Percentiles rank a stretch among this genome's conserved stretches.
Evolutionary conservation across 768 basidiomycete species (phyloP).

Genomic region (Pisolithus microcarpus): DNA sequence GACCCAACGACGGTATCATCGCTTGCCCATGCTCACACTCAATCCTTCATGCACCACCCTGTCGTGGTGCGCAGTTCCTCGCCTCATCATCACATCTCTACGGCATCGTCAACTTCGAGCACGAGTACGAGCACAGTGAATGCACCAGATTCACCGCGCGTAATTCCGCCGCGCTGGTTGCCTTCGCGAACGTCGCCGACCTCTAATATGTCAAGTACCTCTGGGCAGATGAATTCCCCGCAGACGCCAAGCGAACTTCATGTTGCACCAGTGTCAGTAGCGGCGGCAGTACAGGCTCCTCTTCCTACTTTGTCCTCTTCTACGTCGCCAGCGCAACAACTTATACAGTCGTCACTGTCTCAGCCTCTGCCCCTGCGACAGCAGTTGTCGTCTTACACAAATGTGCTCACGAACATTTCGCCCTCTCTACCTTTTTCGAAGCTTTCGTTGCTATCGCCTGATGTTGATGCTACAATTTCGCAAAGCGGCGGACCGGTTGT

Average conservation of each 20-base stretch:
- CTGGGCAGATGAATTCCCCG: background rate
- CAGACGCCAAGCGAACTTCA: conserved; percentile 6
- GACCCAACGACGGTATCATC: conserved; percentile 35
- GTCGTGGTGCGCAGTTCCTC: conserved; percentile 8
- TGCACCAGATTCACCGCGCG: conserved; percentile 6
- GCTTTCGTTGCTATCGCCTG: conserved; percentile 39
- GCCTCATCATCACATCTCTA: conserved; percentile 6
- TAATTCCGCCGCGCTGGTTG: conserved; percentile 6
- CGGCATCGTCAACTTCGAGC: background rate
- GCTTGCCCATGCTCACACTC: conserved; percentile 15
- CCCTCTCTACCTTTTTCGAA: conserved; percentile 47
- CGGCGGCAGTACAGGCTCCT: background rate
- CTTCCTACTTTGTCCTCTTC: no score
- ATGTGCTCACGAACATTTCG: conserved; percentile 24
- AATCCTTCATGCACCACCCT: background rate
- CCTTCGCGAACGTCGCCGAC: conserved; percentile 7
- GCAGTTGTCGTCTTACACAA: background rate
- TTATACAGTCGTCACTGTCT: background rate
- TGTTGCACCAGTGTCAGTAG: background rate
- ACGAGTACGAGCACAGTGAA: conserved; percentile 4
- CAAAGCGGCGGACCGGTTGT: conserved; percentile 6
- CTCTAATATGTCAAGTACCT: background rate
- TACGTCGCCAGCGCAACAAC: background rate
- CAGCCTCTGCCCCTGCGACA: conserved; percentile 2
- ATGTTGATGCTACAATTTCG: conserved; percentile 7